Base-by-base conservation (phyloP, 2,329 filamentous ascomycete genomes). In the Pseudocercospora crystallina region DNA sequence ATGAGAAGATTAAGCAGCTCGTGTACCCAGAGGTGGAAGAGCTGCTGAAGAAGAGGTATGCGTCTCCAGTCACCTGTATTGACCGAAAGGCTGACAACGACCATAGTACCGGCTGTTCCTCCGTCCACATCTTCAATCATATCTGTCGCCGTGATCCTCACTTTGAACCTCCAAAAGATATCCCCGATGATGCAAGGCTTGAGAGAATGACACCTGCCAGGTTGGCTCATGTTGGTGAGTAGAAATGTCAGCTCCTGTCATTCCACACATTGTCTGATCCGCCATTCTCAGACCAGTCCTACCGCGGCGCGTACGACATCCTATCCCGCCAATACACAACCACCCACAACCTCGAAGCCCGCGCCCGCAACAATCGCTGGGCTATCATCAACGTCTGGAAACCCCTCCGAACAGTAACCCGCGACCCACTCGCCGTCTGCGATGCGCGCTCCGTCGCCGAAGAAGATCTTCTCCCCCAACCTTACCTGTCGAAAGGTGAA, bases 361-460 rank as follows among this genome's bases (percentile, higher is more conserved):
- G 3, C 7, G 20, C 20, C 20, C 20, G 20, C 20, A 26, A 26
- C 7, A 26, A 26, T 7, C 3, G 20, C 4, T 26, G 20, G 47
- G 53, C 17, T 3, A 50, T 59, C 32, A 56, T 59, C 43, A 57
- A 57, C 35, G 20, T 57, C 9, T 59, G 57, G 57, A 49, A 47
- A n/a, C 57, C 57, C 13, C 17, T 59, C 17, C 49, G 46, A 17
- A 41, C 46, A 7, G 31, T 59, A 12, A 53, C 31, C 4, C 48
- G 51, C 29, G 52, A 56, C 29, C 52, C 53, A 4, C 47, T 56
- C 11, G 53, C 49, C 20, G 32, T 58, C 5, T 51, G 49, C 37
- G 56, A 58, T 34, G 46, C 46, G 12, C 33, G 39, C 2, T 47
- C 35, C 17, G 49, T 53, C 15, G 30, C 15, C 8, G 56, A 56